Conservation (phyloP, 768 basidiomycete genomes). For the Leucocoprinus birnbaumii region DNA sequence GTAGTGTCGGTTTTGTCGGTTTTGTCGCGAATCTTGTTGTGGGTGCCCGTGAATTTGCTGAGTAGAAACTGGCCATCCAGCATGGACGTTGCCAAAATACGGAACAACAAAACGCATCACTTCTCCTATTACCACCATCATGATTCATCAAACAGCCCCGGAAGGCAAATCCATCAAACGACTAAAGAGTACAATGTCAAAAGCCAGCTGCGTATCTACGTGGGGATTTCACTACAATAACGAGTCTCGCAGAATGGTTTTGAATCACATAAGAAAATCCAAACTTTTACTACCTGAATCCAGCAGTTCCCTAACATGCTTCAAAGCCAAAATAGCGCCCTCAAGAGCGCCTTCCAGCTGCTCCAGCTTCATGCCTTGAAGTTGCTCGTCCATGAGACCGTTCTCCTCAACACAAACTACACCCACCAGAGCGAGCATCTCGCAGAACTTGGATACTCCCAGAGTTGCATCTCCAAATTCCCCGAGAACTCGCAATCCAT, state of each 20-base stretch:
- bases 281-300: no score
- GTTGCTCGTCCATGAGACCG: not conserved
- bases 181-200: no score
- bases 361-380: not conserved
- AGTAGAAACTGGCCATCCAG: conserved; percentile 9
- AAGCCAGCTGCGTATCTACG: no score
- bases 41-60: not conserved
- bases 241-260: no score
- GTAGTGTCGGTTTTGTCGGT: not conserved
- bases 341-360: not conserved
- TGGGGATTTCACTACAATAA: no score
- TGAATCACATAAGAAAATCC: no score
- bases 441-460: not conserved
- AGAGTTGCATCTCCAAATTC: not conserved
- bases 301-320: not conserved
- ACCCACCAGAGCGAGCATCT: not conserved
- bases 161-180: no score
- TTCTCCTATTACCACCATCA: conserved; percentile 1
- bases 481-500: not conserved
- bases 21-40: not conserved
- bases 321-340: not conserved
- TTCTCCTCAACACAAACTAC: not conserved
- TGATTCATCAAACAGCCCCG: conserved; percentile 3
- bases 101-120: conserved; percentile 1
- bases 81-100: conserved; percentile 5